A percentile compares a stretch with the other conserved stretches of the same genome.
These are phyloP conservation scores for Aspergillus sp. DNA, from an alignment of 2,329 filamentous ascomycete species.

Conservation along the genomic window DNA sequence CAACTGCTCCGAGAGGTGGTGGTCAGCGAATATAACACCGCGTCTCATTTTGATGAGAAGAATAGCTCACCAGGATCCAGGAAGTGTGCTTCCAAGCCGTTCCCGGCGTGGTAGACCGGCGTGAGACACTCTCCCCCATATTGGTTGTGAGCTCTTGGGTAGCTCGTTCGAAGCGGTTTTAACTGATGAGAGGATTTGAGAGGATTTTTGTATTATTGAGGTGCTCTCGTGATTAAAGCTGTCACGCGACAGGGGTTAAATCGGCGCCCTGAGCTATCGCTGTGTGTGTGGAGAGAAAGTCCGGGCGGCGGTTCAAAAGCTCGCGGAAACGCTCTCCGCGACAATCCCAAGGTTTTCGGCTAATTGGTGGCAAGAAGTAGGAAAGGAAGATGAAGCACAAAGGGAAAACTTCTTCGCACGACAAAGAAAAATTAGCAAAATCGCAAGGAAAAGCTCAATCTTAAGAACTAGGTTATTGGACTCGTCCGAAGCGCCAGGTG, in stretches of 20 bases:
- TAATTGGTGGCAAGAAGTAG: background rate
- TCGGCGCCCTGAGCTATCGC: constrained; percentile 16
- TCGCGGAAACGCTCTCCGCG: background rate
- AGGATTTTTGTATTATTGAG: background rate
- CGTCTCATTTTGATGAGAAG: background rate
- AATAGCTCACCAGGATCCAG: constrained; percentile 46
- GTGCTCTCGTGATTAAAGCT: background rate
- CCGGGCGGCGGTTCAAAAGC: background rate
- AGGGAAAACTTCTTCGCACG: background rate
- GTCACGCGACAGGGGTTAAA: constrained; percentile 4
- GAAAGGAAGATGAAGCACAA: background rate
- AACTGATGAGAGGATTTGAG: background rate
- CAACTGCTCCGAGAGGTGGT: constrained; percentile 36
- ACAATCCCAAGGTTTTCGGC: background rate
- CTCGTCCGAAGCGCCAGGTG: background rate
- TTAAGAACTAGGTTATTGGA: background rate
- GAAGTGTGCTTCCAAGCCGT: constrained; percentile 39
- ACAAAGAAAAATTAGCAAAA: background rate
- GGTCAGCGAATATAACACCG: background rate
- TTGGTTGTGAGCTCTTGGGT: constrained; percentile 22
- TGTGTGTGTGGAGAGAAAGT: constrained; percentile 15
- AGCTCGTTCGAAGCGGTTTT: background rate
- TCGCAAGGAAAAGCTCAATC: background rate
- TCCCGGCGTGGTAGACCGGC: constrained; percentile 39
- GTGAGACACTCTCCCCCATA: constrained; percentile 41